Base-by-base conservation (phyloP, 2,329 filamentous ascomycete genomes). In the Aureobasidium sp. region DNA sequence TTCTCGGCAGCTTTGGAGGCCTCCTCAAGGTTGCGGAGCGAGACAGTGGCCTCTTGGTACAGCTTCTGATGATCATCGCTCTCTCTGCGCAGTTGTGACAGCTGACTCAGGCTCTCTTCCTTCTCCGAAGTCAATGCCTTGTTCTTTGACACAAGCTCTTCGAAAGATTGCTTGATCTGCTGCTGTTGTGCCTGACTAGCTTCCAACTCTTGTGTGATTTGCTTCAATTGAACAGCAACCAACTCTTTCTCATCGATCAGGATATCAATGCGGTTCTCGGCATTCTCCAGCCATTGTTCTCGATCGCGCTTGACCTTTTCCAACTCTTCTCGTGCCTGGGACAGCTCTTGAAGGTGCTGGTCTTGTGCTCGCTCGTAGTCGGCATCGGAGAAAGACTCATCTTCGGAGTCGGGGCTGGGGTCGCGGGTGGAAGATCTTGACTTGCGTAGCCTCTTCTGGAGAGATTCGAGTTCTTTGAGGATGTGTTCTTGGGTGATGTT, bases 241-340 rank as follows among this genome's bases (percentile, higher is more conserved):
- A 42, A 61, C 41, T 72, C 69, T 58, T 71, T 73, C 62, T 72
- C 70, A 11, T 63, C 66, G 32, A 68, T 67, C 41, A 72, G 61
- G 32, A 63, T 54, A 62, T 74, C 72, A 13, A 73, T 68, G n/a
- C 69, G 65, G 27, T 59, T 62, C 63, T 74, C 72, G 8, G 72
- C 72, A 29, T 65, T 65, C 62, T 71, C 71, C n/a, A 74, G 49
- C 66, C 70, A 69, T 62, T 69, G 67, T 62, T 73, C 71, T 44
- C 72, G 63, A 34, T 69, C 67, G 53, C 68, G 64, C 50, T 65
- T 67, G 44, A 69, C 67, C 27, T 68, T 63, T 27, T 65, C 61
- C 2, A 63, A 60, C 42, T 65, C 65, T 39, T 39, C 44, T 37
- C 63, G 59, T 36, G 58, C 44, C 29, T 47, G 44, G 5, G 54